These are phyloP conservation scores for Trypanosomatidae sp. DNA, from an alignment of 208 protist genomes.

Conservation along the genomic window DNA sequence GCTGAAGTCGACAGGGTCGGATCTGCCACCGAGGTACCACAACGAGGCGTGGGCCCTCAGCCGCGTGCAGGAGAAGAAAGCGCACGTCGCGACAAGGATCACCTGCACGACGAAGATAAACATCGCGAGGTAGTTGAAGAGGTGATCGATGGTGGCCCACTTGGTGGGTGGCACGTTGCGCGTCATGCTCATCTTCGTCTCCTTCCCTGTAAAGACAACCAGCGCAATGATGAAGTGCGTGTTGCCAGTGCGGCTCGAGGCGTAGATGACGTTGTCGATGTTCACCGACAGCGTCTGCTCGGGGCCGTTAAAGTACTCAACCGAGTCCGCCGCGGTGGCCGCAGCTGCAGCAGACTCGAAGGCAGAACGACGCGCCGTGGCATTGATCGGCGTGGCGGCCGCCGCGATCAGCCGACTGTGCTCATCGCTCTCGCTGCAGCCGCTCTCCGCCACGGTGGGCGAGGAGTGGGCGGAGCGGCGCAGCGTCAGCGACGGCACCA, in stretches of 20 bases:
- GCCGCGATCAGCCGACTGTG: too few species aligned
- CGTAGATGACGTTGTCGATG: conserved; percentile 73
- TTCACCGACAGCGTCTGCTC: conserved; percentile 36
- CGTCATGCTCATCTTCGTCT: conserved; percentile 93
- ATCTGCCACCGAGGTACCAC: conserved; percentile 62
- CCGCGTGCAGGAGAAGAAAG: conserved; percentile 50
- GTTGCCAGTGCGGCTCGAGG: conserved; percentile 76
- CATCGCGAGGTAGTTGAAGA: conserved; percentile 80
- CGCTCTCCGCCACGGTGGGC: too few species aligned
- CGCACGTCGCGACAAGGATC: conserved; percentile 67
- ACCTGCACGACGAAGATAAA: conserved; percentile 90
- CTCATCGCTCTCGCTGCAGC: too few species aligned
- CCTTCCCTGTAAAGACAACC: conserved; percentile 91
- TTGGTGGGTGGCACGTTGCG: conserved; percentile 78
- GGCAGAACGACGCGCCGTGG: too few species aligned
- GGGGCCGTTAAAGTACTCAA: conserved; percentile 7
- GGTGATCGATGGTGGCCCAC: conserved; percentile 87
- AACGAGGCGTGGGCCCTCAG: conserved; percentile 29
- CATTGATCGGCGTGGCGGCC: too few species aligned
- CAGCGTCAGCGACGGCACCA: too few species aligned
- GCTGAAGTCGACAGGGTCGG: conserved; percentile 20
- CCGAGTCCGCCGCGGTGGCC: too few species aligned
- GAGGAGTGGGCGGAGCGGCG: too few species aligned
- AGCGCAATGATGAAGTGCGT: conserved; percentile 82
- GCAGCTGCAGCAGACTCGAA: too few species aligned